Conservation (phyloP, 352 stramenopile genomes). For the Albugo laibachii region DNA sequence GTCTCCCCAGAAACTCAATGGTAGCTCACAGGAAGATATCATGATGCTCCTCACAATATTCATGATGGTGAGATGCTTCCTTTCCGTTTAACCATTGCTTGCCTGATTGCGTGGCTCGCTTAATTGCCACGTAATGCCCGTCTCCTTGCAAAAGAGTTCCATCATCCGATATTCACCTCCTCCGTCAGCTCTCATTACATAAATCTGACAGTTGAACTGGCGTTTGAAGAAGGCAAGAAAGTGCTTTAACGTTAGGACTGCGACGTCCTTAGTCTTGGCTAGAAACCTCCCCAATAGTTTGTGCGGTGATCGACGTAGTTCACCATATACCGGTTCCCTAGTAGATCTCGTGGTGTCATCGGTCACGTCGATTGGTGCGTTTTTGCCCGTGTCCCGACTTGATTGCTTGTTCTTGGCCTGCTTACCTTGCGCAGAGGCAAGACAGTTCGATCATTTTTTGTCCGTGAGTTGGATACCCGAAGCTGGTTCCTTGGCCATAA, state of each 20-base stretch:
- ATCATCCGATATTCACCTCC: constrained; percentile 12
- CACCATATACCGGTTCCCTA: constrained; percentile 5
- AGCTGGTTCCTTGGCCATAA: neutral
- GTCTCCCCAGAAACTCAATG: constrained; percentile 10
- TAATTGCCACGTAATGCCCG: constrained; percentile 6
- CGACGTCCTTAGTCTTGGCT: neutral
- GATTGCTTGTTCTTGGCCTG: constrained; percentile 3
- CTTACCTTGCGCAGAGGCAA: constrained; percentile 6
- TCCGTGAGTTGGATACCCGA: constrained; percentile 1
- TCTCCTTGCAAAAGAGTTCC: constrained; percentile 11
- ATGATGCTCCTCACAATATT: constrained; percentile 14
- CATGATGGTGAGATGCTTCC: constrained; percentile 14
- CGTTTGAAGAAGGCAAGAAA: too few species aligned
- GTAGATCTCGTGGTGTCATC: constrained; percentile 5
- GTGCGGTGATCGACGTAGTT: constrained; percentile 6
- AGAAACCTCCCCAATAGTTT: constrained; percentile 6
- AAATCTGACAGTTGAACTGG: too few species aligned
- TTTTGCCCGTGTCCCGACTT: constrained; percentile 2
- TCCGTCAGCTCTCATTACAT: neutral
- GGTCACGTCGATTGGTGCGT: constrained; percentile 5
- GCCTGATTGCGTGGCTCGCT: constrained; percentile 11
- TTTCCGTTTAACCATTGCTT: constrained; percentile 13
- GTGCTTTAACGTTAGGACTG: neutral
- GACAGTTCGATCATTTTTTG: neutral
- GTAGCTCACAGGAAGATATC: constrained; percentile 10